Percentiles rank a stretch among this genome's conserved stretches.
phyloP scores from a whole-genome alignment of 2,329 filamentous ascomycete genomes.

The Paracamarosporium sp. region DNA sequence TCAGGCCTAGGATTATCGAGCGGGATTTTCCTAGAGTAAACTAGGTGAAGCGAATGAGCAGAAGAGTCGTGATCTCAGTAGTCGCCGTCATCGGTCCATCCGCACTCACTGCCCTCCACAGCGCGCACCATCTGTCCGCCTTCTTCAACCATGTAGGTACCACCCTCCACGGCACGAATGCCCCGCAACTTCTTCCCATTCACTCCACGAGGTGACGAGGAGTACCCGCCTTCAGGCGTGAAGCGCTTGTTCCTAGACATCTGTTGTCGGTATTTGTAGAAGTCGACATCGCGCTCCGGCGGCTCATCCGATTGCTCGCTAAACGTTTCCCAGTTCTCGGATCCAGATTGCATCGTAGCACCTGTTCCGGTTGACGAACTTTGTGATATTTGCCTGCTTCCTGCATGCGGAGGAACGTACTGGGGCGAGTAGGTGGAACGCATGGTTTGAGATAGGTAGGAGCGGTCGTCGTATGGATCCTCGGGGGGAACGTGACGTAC shows the following conservation, averaged over 20 bases:
- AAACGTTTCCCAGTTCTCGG: constrained; percentile 98
- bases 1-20: too few relatives aligned
- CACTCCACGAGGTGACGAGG: constrained; percentile 37
- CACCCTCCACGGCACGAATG: constrained; percentile 55
- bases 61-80: constrained; percentile 20
- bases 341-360: constrained; percentile 75
- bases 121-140: constrained; percentile 53
- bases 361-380: constrained; percentile 62
- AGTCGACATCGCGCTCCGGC: constrained; percentile 70
- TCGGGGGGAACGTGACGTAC: constrained; percentile 72
- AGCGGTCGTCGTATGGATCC: constrained; percentile 77
- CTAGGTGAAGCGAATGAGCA: background rate
- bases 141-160: constrained; percentile 48
- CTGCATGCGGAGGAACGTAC: constrained; percentile 27
- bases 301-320: constrained; percentile 80
- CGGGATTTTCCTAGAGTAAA: too few relatives aligned
- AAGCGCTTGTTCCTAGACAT: constrained; percentile 72
- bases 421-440: constrained; percentile 31
- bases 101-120: constrained; percentile 58
- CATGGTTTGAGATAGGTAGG: constrained; percentile 42
- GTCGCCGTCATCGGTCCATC: constrained; percentile 60
- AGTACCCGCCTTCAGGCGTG: constrained; percentile 46
- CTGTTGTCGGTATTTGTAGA: constrained; percentile 78
- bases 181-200: constrained; percentile 48
- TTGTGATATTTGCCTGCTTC: constrained; percentile 72